Base-by-base conservation (phyloP, 306 rosid genomes). In the Prunus padus region DNA sequence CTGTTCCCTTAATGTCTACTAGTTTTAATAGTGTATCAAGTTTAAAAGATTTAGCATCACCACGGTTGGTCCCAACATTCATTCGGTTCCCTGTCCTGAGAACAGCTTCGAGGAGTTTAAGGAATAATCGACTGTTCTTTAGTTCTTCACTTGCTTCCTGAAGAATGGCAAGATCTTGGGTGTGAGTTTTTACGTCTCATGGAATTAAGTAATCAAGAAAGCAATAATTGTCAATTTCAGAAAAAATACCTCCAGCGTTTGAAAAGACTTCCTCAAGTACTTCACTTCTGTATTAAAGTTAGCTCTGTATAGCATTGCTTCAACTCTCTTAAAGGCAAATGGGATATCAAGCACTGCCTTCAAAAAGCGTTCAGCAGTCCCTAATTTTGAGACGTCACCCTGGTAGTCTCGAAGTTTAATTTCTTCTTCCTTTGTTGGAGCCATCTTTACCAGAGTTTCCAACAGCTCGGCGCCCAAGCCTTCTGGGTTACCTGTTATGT, bases 401-500 rank as follows among this genome's bases (percentile, higher is more conserved):
- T 76, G 65, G 46, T 88, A 89, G 81, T 88, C 91, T 77, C 84
- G 87, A 45, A 95, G 93, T 76, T 92, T 95, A 69, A 92, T 92
- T 87, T 95, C 99, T 80, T 95, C 99, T 82, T 95, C 99, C 82
- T 95, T 95, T 49, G 99, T 95, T 45, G 99, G 99, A 75, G 99
- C 97, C 99, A 95, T 95, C 90, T 95, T 95, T 57, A 95, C 97
- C 19, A 95, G 90, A 44, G 97, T 95, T 87, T 95, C 99, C 88
- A 95, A 83, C 80, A 95, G 93, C 87, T 95, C 99, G 14, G 91
- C 64, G 19, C 97, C 97, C 84, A 95, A 89, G 72, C 93, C 92
- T 88, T 95, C 97, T 4, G 96, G 93, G 82, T 88, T 92, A 64
- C 99, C 99, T 95, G 78, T 87, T 82, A 54, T 67, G 49, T 66